Evolutionary conservation across 169 alveolate species (phyloP).

Genomic region (Plasmodium reichenowi): DNA sequence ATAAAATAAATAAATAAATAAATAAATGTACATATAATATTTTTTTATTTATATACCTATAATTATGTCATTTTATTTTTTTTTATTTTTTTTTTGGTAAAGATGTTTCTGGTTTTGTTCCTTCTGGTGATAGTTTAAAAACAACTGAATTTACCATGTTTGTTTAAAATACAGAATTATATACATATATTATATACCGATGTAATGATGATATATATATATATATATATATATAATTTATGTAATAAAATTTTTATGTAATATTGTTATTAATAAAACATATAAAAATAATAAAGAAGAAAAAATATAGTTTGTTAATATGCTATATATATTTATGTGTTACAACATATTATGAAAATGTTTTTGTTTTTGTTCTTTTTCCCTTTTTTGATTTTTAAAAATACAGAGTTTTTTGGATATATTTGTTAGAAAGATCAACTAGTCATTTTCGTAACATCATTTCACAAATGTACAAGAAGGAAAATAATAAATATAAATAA

Average conservation of each 20-base stretch:
- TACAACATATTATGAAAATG: neutral
- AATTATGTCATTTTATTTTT: neutral
- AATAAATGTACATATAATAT: neutral
- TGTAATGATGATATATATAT: neutral
- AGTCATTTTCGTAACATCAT: constrained; percentile 56
- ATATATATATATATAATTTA: neutral
- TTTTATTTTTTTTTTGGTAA: neutral
- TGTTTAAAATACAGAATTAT: neutral
- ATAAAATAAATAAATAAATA: neutral
- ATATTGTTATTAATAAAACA: too few relatives aligned
- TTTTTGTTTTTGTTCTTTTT: neutral
- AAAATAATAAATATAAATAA: neutral
- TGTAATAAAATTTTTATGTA: neutral
- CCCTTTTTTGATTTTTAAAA: neutral
- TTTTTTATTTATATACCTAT: neutral
- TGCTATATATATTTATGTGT: too few relatives aligned
- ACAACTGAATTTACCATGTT: constrained; percentile 60
- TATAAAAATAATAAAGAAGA: too few relatives aligned
- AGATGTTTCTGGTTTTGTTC: constrained; percentile 63
- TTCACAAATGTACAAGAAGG: constrained; percentile 46
- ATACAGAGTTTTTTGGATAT: constrained; percentile 55
- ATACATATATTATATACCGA: neutral
- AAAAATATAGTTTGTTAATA: too few relatives aligned
- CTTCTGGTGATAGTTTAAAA: constrained; percentile 41
- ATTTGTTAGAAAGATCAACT: constrained; percentile 48